These are phyloP conservation scores for Hordeum marinum DNA, from an alignment of 176 grass and related monocot genomes.

Conservation along the genomic window DNA sequence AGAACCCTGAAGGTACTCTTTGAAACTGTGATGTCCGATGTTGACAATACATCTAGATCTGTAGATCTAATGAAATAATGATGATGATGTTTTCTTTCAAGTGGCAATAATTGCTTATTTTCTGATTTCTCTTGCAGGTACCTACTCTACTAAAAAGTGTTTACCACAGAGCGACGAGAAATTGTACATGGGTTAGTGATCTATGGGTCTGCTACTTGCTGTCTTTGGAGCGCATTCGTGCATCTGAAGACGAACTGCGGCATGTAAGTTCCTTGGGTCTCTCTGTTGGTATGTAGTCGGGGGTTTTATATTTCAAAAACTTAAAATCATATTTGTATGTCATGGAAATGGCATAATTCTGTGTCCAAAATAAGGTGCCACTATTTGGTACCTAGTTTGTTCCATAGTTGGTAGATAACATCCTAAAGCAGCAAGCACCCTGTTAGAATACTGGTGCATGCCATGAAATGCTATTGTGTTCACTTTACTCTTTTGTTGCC, in stretches of 20 bases:
- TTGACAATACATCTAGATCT: not conserved
- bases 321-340: not conserved
- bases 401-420: not conserved
- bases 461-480: slow-evolving; percentile 26
- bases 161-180: slow-evolving; percentile 85
- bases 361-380: not conserved
- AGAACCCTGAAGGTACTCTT: slow-evolving; percentile 72
- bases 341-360: not conserved
- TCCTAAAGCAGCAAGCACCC: slow-evolving; percentile 14
- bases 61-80: slow-evolving; percentile 14
- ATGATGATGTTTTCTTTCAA: not conserved
- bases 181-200: slow-evolving; percentile 92
- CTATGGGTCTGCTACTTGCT: slow-evolving; percentile 77
- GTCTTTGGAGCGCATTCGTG: slow-evolving; percentile 65
- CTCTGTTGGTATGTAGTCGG: not conserved
- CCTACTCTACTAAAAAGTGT: slow-evolving; percentile 67
- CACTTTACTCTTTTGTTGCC: slow-evolving; percentile 11
- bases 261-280: slow-evolving; percentile 40
- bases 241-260: slow-evolving; percentile 63
- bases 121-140: slow-evolving; percentile 52
- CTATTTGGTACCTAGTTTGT: slow-evolving; percentile 9
- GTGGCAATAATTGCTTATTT: slow-evolving; percentile 3
- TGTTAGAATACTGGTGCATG: not conserved
- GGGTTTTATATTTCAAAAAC: not conserved
- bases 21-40: not conserved